Evolutionary conservation across 148 eudicot species (phyloP).

Genomic region (Spergularia marina): DNA sequence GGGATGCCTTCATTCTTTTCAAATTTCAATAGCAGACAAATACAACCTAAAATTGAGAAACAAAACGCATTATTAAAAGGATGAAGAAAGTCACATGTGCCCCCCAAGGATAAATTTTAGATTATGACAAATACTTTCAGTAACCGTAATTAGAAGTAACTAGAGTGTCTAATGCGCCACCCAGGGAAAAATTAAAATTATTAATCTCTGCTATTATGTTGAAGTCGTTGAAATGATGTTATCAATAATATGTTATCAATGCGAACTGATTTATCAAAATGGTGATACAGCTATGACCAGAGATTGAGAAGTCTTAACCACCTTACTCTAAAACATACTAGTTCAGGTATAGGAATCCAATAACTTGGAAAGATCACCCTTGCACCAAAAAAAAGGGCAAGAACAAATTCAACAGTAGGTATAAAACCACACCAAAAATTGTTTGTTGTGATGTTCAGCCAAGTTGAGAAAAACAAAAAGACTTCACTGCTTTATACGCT

Average conservation of each 20-base stretch:
- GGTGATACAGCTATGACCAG: not conserved
- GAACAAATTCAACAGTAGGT: too few species aligned
- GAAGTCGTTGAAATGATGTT: not conserved
- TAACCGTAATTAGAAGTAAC: not conserved
- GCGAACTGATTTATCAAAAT: not conserved
- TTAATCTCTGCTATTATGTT: not conserved
- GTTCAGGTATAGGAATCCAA: not conserved
- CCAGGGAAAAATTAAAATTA: not conserved
- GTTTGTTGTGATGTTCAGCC: too few species aligned
- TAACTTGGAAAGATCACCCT: too few species aligned
- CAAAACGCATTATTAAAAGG: not conserved
- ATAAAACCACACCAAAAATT: too few species aligned
- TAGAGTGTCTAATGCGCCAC: not conserved
- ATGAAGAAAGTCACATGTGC: not conserved
- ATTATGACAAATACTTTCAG: not conserved
- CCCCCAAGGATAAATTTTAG: not conserved
- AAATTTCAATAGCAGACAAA: not conserved
- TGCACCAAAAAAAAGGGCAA: too few species aligned
- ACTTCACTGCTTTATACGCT: too few species aligned
- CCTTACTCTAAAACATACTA: not conserved
- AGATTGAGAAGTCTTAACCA: not conserved
- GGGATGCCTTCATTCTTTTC: not conserved
- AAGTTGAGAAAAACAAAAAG: too few species aligned
- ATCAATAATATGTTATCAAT: not conserved
- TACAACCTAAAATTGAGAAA: not conserved